Percentiles rank a stretch among this genome's conserved stretches.
phyloP scores from a whole-genome alignment of 441 rosid species.

The Daphne laureola region DNA sequence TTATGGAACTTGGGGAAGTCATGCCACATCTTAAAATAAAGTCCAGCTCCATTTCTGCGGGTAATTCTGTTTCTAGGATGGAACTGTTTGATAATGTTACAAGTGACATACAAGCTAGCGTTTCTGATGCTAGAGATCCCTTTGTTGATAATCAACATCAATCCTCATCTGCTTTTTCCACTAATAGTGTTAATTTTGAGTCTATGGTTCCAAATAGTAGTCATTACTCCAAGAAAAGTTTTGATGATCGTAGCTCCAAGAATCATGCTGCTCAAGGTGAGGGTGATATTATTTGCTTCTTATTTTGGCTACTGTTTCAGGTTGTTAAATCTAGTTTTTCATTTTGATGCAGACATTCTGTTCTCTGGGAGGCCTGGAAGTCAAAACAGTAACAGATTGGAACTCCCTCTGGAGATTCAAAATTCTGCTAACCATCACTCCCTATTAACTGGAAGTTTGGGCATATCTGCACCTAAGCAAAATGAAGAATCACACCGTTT shows the following conservation, averaged over 20 bases:
- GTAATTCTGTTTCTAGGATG: not conserved
- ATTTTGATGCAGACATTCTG: conserved; percentile 46
- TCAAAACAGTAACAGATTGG: conserved; percentile 29
- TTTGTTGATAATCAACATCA: conserved; percentile 3
- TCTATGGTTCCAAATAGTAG: conserved; percentile 1
- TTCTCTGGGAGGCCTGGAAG: conserved; percentile 70
- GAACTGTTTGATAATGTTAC: not conserved
- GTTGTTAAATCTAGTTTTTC: not conserved
- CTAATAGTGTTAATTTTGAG: not conserved
- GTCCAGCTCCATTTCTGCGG: not conserved
- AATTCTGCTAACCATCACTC: conserved; percentile 29
- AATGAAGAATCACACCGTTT: conserved; percentile 72
- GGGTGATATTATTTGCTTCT: conserved; percentile 34
- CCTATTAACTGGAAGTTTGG: conserved; percentile 29
- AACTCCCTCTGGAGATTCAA: conserved; percentile 27
- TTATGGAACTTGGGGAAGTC: conserved; percentile 38
- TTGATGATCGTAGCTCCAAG: conserved; percentile 40
- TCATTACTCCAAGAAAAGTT: conserved; percentile 15
- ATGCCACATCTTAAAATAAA: conserved; percentile 30
- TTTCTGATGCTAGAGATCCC: not conserved
- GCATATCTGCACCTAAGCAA: conserved; percentile 31
- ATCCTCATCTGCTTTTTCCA: conserved; percentile 5
- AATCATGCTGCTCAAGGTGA: conserved; percentile 54
- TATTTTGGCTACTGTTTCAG: conserved; percentile 5
- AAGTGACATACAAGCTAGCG: conserved; percentile 3